Conservation (phyloP, 2,329 filamentous ascomycete genomes). For the Hyphodiscus sp. region DNA sequence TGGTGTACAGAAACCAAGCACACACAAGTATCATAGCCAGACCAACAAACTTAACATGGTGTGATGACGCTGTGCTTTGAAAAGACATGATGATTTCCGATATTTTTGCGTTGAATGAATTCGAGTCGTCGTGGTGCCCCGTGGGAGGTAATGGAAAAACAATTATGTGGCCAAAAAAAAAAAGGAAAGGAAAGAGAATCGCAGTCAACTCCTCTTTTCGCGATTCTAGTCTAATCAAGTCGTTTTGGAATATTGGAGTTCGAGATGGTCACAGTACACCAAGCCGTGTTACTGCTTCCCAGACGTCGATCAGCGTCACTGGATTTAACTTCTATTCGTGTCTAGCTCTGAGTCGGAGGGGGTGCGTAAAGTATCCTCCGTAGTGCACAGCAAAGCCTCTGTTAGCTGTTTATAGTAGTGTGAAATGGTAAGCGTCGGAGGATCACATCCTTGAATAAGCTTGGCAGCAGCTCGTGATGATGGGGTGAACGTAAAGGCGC, state of each 20-base stretch:
- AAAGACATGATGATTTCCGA: background rate
- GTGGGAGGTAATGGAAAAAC: background rate
- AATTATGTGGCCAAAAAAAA: background rate
- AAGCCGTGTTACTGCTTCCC: background rate
- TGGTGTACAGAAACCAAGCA: background rate
- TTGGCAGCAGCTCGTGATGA: background rate
- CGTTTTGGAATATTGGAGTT: background rate
- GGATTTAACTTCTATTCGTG: background rate
- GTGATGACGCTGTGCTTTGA: background rate
- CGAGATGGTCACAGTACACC: background rate
- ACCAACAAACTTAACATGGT: background rate
- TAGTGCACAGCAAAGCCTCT: background rate
- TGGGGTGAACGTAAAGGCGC: background rate
- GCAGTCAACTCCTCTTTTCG: background rate
- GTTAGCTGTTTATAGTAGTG: background rate
- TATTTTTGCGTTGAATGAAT: background rate
- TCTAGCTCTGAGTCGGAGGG: background rate
- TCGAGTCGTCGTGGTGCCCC: background rate
- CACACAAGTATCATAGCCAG: background rate
- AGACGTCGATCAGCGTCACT: background rate
- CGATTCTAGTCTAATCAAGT: background rate
- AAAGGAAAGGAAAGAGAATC: background rate
- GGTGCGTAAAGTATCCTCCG: background rate
- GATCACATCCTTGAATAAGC: slow-evolving; percentile 39
- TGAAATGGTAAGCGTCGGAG: background rate